A percentile compares a stretch with the other conserved stretches of the same genome.
Evolutionary conservation across 108 stramenopile genomes (phyloP).

Genomic region (Conticribra guillardii): DNA sequence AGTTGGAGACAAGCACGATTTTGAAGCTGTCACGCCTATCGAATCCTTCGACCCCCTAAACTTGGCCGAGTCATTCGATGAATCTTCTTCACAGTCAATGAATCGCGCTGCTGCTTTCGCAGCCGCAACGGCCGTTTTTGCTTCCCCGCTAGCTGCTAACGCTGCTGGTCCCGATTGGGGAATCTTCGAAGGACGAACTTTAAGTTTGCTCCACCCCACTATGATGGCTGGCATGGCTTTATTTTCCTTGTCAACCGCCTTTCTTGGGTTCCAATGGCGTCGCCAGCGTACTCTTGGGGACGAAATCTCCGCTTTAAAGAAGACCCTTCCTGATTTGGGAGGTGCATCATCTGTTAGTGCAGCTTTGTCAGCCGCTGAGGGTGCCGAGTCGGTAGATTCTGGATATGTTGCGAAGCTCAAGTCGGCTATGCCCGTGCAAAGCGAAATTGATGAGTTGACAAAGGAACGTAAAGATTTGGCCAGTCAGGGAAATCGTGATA

Average conservation of each 20-base stretch:
- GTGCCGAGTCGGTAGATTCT: conserved; percentile 60
- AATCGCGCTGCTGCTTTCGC: conserved; percentile 13
- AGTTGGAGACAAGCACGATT: conserved; percentile 5
- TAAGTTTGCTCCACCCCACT: conserved; percentile 89
- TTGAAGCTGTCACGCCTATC: conserved; percentile 1
- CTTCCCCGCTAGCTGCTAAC: conserved; percentile 33
- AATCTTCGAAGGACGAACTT: conserved; percentile 80
- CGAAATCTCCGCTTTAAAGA: conserved; percentile 79
- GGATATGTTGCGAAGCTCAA: conserved; percentile 50
- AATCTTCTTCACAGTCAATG: conserved; percentile 1
- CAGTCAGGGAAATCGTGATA: conserved; percentile 67
- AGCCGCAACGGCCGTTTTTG: conserved; percentile 15
- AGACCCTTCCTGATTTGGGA: conserved; percentile 61
- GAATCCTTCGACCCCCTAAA: conserved; percentile 24
- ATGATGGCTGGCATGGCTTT: conserved; percentile 79
- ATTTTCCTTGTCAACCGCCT: conserved; percentile 77
- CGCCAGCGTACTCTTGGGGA: conserved; percentile 90
- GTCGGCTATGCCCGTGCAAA: conserved; percentile 63
- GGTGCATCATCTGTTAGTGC: conserved; percentile 45
- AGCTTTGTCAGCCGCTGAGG: conserved; percentile 53
- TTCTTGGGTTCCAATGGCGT: conserved; percentile 93
- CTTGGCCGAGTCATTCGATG: conserved; percentile 2
- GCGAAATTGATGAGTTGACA: conserved; percentile 69
- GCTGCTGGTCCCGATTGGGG: conserved; percentile 68
- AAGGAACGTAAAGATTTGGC: conserved; percentile 86